Evolutionary conservation across 306 rosid species (phyloP).

Genomic region (Carpinus viminea): DNA sequence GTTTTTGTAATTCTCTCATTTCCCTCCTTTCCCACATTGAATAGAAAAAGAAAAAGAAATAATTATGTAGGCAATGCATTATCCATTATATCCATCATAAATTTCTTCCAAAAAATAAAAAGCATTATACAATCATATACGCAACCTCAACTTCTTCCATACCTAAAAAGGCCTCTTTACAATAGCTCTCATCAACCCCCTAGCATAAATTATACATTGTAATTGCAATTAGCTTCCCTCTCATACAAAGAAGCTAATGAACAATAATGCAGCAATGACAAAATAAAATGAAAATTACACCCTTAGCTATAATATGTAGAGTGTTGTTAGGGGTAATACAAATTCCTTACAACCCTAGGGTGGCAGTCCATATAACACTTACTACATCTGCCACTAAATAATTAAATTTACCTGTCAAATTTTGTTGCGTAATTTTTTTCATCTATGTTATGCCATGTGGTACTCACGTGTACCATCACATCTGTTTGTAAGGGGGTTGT

Average conservation of each 20-base stretch:
- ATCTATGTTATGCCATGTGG: no score
- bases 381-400: no score
- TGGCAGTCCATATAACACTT: no score
- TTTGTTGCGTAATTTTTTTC: no score
- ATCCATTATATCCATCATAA: not conserved
- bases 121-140: not conserved
- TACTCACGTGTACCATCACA: no score
- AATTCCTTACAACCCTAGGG: no score
- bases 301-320: constrained; percentile 24
- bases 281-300: not conserved
- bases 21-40: no score
- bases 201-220: not conserved
- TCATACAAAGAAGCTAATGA: not conserved
- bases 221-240: not conserved
- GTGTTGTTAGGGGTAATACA: no score
- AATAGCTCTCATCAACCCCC: constrained; percentile 12
- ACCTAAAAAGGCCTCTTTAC: constrained; percentile 4
- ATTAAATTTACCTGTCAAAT: no score
- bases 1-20: no score
- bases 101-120: not conserved
- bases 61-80: not conserved
- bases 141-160: constrained; percentile 1
- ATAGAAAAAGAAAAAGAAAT: no score
- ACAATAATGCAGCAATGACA: not conserved
- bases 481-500: no score